Evolutionary conservation across 75 land plant genomes (phyloP), one percentile per base, ranked within the genome.

Genomic region (Azolla pinnata): DNA sequence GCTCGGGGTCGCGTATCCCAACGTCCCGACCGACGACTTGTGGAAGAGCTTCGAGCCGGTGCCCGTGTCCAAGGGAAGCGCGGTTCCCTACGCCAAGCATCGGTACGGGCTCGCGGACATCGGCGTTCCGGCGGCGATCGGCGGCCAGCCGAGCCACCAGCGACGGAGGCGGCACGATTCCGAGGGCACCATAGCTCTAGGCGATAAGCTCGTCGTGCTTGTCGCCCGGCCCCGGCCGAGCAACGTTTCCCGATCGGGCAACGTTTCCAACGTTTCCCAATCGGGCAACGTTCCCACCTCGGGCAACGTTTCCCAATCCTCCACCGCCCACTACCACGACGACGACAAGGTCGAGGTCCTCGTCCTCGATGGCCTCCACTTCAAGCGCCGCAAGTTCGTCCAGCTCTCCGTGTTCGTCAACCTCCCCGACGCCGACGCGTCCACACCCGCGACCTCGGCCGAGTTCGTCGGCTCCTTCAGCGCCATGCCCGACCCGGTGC

Each of bases 381-480:
- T 44, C 10, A 44, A 58, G 29, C 30, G 10, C 33, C 33, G 25
- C 8, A 44, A 18, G 0, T 27, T 0, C 0, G 46, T 49, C 4
- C 31, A 21, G 4, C 48, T 61, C 33, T 23, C 46, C 17, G 63
- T 24, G 17, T 58, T 23, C 19, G 0, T 67, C 10, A 60, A 35
- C 35, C 57, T 46, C 63, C 65, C 65, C 1, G 0, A 29, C 5
- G 69, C 64, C 10, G 12, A 16, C 10, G 32, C 2, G n/a, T 4
- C 32, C 23, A 30, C 21, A 0, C 0, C 18, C 1, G 23, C 35
- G 0, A 0, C 4, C 17, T 38, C 45, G 12, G 65, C 60, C 14
- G 69, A 67, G 63, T 67, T 27, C 33, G 50, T 29, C 0, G 69
- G 69, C 1, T 0, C 27, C 26, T 59, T 67, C 65, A 34, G 0